Conservation (phyloP, 1,284 basidiomycete species). For the Ganoderma leucocontextum region DNA sequence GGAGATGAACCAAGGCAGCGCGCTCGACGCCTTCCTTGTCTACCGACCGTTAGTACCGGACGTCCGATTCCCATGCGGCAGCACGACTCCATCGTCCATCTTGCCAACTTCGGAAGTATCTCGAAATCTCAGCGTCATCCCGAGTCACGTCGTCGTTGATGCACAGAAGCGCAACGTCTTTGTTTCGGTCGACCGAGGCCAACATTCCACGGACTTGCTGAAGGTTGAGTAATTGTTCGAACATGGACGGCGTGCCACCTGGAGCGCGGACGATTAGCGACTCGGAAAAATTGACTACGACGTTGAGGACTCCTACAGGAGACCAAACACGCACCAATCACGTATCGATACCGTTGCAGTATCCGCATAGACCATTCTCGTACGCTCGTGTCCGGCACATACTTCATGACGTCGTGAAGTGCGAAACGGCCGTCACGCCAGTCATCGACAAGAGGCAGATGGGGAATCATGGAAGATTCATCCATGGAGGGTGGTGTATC, state of each 20-base stretch:
- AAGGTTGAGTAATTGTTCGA: conserved; percentile 35
- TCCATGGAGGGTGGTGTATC: conserved; percentile 21
- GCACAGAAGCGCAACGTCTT: conserved; percentile 38
- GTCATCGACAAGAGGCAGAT: conserved; percentile 50
- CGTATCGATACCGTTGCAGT: conserved; percentile 53
- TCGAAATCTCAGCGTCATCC: conserved; percentile 33
- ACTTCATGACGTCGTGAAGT: conserved; percentile 46
- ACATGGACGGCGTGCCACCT: conserved; percentile 37
- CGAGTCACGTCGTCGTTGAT: conserved; percentile 40
- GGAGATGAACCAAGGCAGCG: neutral
- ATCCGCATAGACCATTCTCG: conserved; percentile 50
- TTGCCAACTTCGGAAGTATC: conserved; percentile 14
- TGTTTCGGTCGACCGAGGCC: conserved; percentile 18
- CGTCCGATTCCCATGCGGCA: conserved; percentile 2
- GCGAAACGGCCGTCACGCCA: conserved; percentile 51
- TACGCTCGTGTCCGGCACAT: conserved; percentile 44
- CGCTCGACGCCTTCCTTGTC: neutral
- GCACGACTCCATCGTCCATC: neutral
- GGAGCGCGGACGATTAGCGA: neutral
- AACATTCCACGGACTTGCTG: conserved; percentile 28
- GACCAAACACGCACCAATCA: conserved; percentile 39
- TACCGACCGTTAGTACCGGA: neutral
- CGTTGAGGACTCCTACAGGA: neutral
- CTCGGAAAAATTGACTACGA: neutral
- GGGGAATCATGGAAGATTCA: conserved; percentile 39